Evolutionary conservation across 192 early-diverging fungal genomes (phyloP), one percentile per base, ranked within the genome.

Genomic region (Umbelopsis sp.): DNA sequence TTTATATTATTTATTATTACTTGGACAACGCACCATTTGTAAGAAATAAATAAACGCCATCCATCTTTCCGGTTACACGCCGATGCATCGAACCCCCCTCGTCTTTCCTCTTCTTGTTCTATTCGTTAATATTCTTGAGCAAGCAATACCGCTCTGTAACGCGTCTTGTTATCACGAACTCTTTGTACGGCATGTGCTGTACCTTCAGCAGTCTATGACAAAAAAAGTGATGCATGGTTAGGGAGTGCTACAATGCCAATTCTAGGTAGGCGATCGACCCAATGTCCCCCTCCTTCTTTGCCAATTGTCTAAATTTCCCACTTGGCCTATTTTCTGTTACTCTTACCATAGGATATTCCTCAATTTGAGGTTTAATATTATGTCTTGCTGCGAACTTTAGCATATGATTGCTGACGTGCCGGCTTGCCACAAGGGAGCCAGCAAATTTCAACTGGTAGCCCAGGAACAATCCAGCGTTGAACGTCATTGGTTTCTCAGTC

Each of bases 361-460:
- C 89, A 66, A 95, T 87, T 67, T 80, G 78, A 3, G 91, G 85
- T 67, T 80, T 82, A 71, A 95, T 85, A 36, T 89, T 80, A 72
- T 90, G 85, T 74, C 89, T 72, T 31, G 85, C 84, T 1, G 91
- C 90, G 73, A 93, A 89, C 32, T 91, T 82, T 1, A 93, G 76
- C 82, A 90, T 92, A 68, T 86, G 76, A 26, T 81, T 78, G 45
- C 91, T 76, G 9, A 88, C 80, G 44, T 85, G 72, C 52, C 87
- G 71, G 14, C 87, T 82, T 59, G 88, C 92, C 29, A 92, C 86
- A 71, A 90, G 52, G 22, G 88, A 89, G 0, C 91, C 93, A n/a
- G 77, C 81, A n/a, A 90, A 77, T 31, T 75, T 74, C 12, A 84
- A 77, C 66, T 81, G 70, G 31, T 76, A 76, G 14, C n/a, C 26